These are phyloP conservation scores for Pseudocercospora ulei DNA, from an alignment of 2,329 filamentous ascomycete genomes.

Conservation along the genomic window DNA sequence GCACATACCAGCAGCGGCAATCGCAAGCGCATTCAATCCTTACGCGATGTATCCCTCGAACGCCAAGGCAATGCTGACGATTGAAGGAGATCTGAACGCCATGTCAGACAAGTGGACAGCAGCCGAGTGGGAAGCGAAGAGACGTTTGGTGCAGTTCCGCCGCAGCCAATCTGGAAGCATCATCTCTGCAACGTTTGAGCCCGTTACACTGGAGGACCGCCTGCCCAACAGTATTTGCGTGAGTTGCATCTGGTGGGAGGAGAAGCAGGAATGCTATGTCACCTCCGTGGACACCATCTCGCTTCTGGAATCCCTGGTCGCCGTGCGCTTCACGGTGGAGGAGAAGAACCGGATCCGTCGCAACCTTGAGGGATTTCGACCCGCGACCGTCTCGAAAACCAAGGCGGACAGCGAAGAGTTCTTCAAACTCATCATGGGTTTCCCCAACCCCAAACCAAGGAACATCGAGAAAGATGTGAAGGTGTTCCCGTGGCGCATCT, in stretches of 20 bases:
- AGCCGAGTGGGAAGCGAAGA: conserved; percentile 68
- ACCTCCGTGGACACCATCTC: conserved; percentile 96
- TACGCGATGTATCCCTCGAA: conserved; percentile 65
- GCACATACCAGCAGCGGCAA: conserved; percentile 14
- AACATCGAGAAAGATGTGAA: conserved; percentile 99
- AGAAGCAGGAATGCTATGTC: conserved; percentile 81
- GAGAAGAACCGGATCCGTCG: conserved; percentile 97
- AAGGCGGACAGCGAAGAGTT: conserved; percentile 91
- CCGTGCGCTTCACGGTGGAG: conserved; percentile 79
- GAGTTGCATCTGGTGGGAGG: conserved; percentile 95
- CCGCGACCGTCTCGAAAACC: conserved; percentile 83
- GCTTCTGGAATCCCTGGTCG: conserved; percentile 83
- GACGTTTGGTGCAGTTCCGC: conserved; percentile 80
- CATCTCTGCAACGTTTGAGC: conserved; percentile 67
- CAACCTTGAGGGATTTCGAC: conserved; percentile 89
- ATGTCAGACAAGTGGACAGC: conserved; percentile 77
- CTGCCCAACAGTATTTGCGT: conserved; percentile 81
- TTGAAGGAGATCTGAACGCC: conserved; percentile 70
- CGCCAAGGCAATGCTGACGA: conserved; percentile 69
- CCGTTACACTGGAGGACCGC: conserved; percentile 68
- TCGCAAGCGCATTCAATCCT: conserved; percentile 54
- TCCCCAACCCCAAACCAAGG: conserved; percentile 84
- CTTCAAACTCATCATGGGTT: conserved; percentile 98
- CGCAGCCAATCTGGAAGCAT: conserved; percentile 73
- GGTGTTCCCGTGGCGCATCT: conserved; percentile 92